Base-by-base conservation (phyloP, 805 yeast species). In the Tetrapisispora nanseiensis region DNA sequence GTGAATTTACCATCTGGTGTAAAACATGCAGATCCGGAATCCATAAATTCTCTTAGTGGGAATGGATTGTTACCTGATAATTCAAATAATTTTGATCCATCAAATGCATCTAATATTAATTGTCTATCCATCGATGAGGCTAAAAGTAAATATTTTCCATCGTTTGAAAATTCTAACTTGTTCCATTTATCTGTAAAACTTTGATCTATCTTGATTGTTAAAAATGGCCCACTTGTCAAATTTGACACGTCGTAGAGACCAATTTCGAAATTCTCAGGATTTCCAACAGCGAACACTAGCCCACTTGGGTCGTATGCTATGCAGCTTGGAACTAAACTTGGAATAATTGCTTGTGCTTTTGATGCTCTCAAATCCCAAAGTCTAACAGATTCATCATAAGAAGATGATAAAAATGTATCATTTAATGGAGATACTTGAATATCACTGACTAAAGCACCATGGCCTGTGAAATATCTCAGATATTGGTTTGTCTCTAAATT, bases 261-360 rank as follows among this genome's bases (percentile, higher is more conserved):
- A 6, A 79, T 66, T 29, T 67, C 68, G 21, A 67, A 61, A 11
- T 67, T 54, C 13, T 58, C 62, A 20, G 68, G 67, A 21, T 70
- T 67, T 4, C 72, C 87, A 12, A 82, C 71, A 0, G 86, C 95
- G 62, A 86, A 79, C 0, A 89, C 82, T 8, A 80, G 65, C 1
- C 95, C 95, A 30, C 83, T 75, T 1, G 96, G 92, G 62, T 90
- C 97, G 51, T 78, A 75, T 0, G 92, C 83, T 11, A 81, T 68
- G 22, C 77, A 61, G 4, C 72, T 63, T 9, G 84, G 78, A 12
- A 71, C 68, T 13, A 76, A 72, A 29, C 74, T 69, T 19, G 75
- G 76, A 20, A 80, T 55, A 4, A 72, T 63, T 0, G 94, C 92
- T 44, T 75, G 79, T 16, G 82, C 75, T 44, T 75, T 70, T 1